Conservation (phyloP, 352 stramenopile genomes). For the Thalassiosira livingstoniorum region DNA sequence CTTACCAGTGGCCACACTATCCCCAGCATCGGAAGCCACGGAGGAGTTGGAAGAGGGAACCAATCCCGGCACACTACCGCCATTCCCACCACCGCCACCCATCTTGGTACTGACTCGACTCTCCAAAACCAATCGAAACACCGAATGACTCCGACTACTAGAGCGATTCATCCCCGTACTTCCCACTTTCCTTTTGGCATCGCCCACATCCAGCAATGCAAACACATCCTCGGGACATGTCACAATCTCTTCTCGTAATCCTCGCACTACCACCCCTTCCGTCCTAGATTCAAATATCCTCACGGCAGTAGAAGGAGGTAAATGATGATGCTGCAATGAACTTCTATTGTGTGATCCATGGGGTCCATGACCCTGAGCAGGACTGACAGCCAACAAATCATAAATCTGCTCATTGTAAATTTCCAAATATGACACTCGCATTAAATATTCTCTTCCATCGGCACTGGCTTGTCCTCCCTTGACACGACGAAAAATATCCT, state of each 20-base stretch:
- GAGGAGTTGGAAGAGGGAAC: conserved; percentile 28
- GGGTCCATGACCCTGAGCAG: neutral
- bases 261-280: conserved; percentile 83
- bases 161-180: conserved; percentile 96
- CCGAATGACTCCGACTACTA: conserved; percentile 93
- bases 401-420: conserved; percentile 99
- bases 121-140: conserved; percentile 95
- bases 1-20: conserved; percentile 27
- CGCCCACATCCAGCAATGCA: conserved; percentile 90
- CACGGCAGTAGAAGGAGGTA: conserved; percentile 60
- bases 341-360: conserved; percentile 76
- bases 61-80: conserved; percentile 8
- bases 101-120: conserved; percentile 50
- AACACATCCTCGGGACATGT: conserved; percentile 83
- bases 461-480: conserved; percentile 58
- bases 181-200: conserved; percentile 94
- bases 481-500: conserved; percentile 80
- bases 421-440: conserved; percentile 97
- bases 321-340: conserved; percentile 84
- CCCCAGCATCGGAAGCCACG: conserved; percentile 58
- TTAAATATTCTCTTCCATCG: conserved; percentile 89
- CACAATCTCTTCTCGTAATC: conserved; percentile 87
- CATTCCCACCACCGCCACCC: conserved; percentile 72
- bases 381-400: conserved; percentile 90
- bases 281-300: conserved; percentile 83